Evolutionary conservation across 257 asterid genomes (phyloP).

Genomic region (Thymus mandschuricus): DNA sequence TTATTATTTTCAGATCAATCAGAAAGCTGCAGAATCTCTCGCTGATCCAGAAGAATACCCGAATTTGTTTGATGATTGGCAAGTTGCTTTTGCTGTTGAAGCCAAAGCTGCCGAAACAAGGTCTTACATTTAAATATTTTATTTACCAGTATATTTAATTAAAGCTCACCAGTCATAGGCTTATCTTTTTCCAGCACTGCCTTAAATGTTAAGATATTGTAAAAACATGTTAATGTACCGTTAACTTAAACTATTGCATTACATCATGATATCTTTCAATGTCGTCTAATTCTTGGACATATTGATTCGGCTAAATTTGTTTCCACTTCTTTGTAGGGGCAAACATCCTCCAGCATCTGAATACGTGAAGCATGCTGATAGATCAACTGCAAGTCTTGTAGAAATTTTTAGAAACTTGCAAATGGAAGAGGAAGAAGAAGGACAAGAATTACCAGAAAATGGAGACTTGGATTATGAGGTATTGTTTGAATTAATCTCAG

Average conservation of each 20-base stretch:
- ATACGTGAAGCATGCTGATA: slow-evolving; percentile 64
- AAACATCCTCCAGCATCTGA: slow-evolving; percentile 79
- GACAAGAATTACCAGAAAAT: slow-evolving; percentile 61
- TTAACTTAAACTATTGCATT: slow-evolving; percentile 4
- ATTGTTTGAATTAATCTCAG: slow-evolving; percentile 21
- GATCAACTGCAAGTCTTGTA: slow-evolving; percentile 85
- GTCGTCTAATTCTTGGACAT: slow-evolving; percentile 26
- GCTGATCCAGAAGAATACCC: slow-evolving; percentile 99
- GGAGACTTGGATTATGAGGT: slow-evolving; percentile 92
- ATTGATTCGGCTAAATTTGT: slow-evolving; percentile 25
- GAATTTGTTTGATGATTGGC: slow-evolving; percentile 97
- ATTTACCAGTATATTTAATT: slow-evolving; percentile 10
- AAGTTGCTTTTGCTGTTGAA: slow-evolving; percentile 93
- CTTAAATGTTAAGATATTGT: slow-evolving; percentile 25
- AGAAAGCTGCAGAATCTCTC: slow-evolving; percentile 96
- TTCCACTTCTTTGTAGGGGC: slow-evolving; percentile 53
- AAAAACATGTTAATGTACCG: slow-evolving; percentile 13
- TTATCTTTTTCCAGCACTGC: slow-evolving; percentile 10
- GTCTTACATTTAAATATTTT: slow-evolving; percentile 34
- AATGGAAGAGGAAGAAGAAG: slow-evolving; percentile 63
- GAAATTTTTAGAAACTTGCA: slow-evolving; percentile 81
- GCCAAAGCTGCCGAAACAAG: slow-evolving; percentile 71
- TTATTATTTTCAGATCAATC: slow-evolving; percentile 69
- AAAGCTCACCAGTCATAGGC: background rate
- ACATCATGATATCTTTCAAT: slow-evolving; percentile 15